Evolutionary conservation across 208 protist species (phyloP).

Genomic region (Wallacemonas rigidus): DNA sequence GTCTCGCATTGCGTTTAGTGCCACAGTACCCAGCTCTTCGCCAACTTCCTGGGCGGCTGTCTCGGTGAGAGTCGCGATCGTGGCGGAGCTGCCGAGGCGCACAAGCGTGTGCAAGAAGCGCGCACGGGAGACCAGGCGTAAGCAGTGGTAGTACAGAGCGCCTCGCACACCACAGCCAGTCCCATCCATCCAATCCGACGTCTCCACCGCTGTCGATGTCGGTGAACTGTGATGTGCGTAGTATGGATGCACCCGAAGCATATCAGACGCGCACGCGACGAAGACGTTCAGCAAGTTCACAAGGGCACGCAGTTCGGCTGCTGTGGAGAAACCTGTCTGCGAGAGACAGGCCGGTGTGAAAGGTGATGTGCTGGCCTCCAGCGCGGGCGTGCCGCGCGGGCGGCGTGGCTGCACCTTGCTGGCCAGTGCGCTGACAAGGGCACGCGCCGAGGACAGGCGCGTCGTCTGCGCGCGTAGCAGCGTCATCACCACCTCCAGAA

Average conservation of each 20-base stretch:
- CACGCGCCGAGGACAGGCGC: conserved; percentile 12
- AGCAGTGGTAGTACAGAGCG: background rate
- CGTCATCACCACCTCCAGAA: conserved; percentile 1
- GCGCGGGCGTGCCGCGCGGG: background rate
- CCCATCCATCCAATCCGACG: too few species aligned
- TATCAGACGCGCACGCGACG: background rate
- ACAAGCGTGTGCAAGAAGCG: conserved; percentile 13
- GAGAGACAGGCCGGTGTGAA: too few species aligned
- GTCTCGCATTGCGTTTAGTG: background rate
- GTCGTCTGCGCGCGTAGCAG: background rate
- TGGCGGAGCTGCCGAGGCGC: conserved; percentile 5
- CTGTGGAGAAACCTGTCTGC: background rate
- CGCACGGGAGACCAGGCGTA: conserved; percentile 5
- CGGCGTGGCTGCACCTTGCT: background rate
- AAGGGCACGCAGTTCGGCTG: conserved; percentile 3
- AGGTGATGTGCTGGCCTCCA: too few species aligned
- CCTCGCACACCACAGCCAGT: background rate
- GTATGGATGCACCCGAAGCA: conserved; percentile 13
- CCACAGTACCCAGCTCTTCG: background rate
- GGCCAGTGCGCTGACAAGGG: background rate
- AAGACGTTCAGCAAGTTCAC: conserved; percentile 7
- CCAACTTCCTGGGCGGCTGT: background rate
- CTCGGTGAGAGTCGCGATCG: conserved; percentile 4
- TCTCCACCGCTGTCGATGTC: too few species aligned
- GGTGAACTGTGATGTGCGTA: background rate